Evolutionary conservation across 192 early-diverging fungal species (phyloP).

Genomic region (Polychytrium aggregatum): DNA sequence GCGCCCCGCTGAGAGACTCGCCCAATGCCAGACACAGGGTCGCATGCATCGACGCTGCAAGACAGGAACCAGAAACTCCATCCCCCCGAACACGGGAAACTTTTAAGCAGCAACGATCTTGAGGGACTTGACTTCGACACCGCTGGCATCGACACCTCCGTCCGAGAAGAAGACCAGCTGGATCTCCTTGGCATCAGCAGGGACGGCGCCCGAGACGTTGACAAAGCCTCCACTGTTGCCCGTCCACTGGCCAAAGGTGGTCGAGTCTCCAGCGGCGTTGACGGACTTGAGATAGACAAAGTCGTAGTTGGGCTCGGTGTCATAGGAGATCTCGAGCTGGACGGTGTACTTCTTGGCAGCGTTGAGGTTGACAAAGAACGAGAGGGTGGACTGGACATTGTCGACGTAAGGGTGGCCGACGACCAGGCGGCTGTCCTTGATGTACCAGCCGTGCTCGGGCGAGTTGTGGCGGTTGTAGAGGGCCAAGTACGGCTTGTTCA

Average conservation of each 20-base stretch:
- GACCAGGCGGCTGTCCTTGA: neutral
- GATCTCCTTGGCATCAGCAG: conserved; percentile 7
- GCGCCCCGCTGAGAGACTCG: no score
- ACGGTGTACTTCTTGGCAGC: conserved; percentile 6
- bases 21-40: no score
- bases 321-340: neutral
- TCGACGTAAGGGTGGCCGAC: neutral
- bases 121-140: conserved; percentile 1
- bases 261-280: neutral
- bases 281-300: neutral
- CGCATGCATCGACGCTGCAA: no score
- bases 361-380: conserved; percentile 1
- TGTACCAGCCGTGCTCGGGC: neutral
- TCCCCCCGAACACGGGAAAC: no score
- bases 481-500: neutral
- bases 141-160: conserved; percentile 7
- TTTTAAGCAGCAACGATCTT: no score
- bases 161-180: conserved; percentile 9
- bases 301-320: neutral
- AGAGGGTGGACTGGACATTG: conserved; percentile 1
- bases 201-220: neutral
- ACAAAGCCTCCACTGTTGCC: no score
- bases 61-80: no score
- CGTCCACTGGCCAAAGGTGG: neutral
- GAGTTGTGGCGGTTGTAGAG: conserved; percentile 4